These are phyloP conservation scores for Beauveria pseudobassiana DNA, from an alignment of 2,329 filamentous ascomycete species.

Conservation along the genomic window DNA sequence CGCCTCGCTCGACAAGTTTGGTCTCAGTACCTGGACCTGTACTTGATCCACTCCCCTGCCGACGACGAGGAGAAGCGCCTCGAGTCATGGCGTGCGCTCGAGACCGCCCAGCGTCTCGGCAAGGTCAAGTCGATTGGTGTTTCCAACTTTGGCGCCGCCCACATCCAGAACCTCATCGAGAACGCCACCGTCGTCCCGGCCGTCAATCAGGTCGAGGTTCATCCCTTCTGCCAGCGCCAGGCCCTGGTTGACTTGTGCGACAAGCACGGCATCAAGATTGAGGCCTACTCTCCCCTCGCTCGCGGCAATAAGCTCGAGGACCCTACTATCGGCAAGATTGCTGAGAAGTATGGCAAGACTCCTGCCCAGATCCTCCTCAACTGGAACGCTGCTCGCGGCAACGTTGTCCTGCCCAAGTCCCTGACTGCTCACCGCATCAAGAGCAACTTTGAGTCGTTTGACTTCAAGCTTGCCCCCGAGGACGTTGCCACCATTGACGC, in stretches of 20 bases:
- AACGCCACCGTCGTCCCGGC: slow-evolving; percentile 54
- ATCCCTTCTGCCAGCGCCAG: slow-evolving; percentile 64
- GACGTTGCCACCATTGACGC: slow-evolving; percentile 58
- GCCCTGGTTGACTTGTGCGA: slow-evolving; percentile 49
- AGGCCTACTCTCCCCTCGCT: slow-evolving; percentile 62
- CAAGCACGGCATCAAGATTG: slow-evolving; percentile 47
- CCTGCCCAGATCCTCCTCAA: slow-evolving; percentile 69
- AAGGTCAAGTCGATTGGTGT: slow-evolving; percentile 65
- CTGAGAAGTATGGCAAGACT: slow-evolving; percentile 62
- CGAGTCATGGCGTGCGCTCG: slow-evolving; percentile 66
- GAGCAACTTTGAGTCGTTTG: slow-evolving; percentile 56
- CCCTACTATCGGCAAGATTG: slow-evolving; percentile 52
- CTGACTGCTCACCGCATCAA: slow-evolving; percentile 54
- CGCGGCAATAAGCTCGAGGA: slow-evolving; percentile 61
- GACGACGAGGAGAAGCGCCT: slow-evolving; percentile 60
- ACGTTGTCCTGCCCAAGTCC: slow-evolving; percentile 70
- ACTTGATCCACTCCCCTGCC: slow-evolving; percentile 57
- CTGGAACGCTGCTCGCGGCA: slow-evolving; percentile 71
- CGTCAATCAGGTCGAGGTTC: slow-evolving; percentile 73
- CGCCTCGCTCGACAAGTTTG: slow-evolving; percentile 58
- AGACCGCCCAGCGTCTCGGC: slow-evolving; percentile 58
- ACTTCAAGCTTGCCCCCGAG: slow-evolving; percentile 50
- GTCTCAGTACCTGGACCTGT: slow-evolving; percentile 66
- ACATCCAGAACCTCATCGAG: slow-evolving; percentile 47
- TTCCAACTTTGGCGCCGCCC: slow-evolving; percentile 66